Evolutionary conservation across 2,329 filamentous ascomycete genomes (phyloP), one percentile per base, ranked within the genome.

Genomic region (Fusarium sp.): DNA sequence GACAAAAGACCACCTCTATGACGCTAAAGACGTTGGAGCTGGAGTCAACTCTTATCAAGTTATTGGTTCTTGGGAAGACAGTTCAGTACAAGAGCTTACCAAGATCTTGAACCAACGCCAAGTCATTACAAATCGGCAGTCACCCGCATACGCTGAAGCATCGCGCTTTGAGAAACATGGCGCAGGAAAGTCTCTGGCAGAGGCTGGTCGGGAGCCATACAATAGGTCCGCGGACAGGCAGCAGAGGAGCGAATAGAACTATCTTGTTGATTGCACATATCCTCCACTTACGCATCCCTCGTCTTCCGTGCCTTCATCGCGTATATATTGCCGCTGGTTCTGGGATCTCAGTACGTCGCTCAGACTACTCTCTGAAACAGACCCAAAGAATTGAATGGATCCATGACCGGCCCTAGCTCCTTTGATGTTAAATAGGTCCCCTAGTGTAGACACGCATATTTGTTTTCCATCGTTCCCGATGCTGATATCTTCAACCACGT

Each of bases 1-100:
- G 17, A 76, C 72, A 12, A 75, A 73, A 31, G 74, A 76, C 39
- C 69, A 76, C 24, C 49, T 76, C 15, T 77, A 77, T 35, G 20
- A 76, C 28, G 72, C 72, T 10, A 61, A 66, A 48, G 52, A 48
- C 4, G 52, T 77, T 26, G 64, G 57, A 18, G 33, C 68, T 26
- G 74, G 72, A 14, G 14, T 24, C 41, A 48, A 63, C 31, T 54
- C 74, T 4, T 75, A 71, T 66, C 75, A 77, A 22, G 69, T 76
- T 14, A 63, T 77, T 47, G 75, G 75, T 4, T 44, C 72, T n/a
- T 73, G 63, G 63, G 58, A 66, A 7, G 63, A 66, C 6, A 48
- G 63, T 22, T 66, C 63, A n/a, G 59, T 66, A 5, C 58, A 64
- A 22, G 63, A 66, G 14, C 36, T 66, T 10, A 42, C 63, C 24